Conservation (phyloP, 2,329 filamentous ascomycete species). For the Colletotrichum falcatum region DNA sequence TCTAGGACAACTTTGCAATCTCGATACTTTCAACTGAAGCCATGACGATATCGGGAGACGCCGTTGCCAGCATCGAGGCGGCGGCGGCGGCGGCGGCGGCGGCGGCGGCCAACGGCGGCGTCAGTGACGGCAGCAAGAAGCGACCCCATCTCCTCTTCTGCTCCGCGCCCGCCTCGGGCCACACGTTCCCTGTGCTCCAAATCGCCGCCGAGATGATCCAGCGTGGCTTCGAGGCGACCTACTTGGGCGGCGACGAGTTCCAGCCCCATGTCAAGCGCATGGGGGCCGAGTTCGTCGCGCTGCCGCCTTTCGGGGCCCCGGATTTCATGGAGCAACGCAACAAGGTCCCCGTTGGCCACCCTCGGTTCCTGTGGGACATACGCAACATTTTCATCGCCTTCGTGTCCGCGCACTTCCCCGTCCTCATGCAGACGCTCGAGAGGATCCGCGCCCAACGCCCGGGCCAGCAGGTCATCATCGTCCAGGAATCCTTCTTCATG, state of each 20-base stretch:
- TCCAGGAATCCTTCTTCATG: slow-evolving; percentile 56
- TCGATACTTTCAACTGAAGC: not conserved
- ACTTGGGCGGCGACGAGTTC: slow-evolving; percentile 54
- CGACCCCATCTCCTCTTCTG: slow-evolving; percentile 48
- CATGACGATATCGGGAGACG: slow-evolving; percentile 28
- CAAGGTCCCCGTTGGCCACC: slow-evolving; percentile 42
- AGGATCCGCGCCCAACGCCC: slow-evolving; percentile 49
- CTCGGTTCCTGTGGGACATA: slow-evolving; percentile 50
- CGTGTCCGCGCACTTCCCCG: slow-evolving; percentile 50
- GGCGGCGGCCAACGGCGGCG: slow-evolving; percentile 13
- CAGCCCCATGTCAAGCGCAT: slow-evolving; percentile 50
- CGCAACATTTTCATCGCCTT: slow-evolving; percentile 50
- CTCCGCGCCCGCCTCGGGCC: slow-evolving; percentile 47
- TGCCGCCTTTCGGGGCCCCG: slow-evolving; percentile 31
- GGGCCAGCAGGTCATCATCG: slow-evolving; percentile 54
- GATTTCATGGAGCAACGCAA: slow-evolving; percentile 43
- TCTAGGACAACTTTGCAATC: no score
- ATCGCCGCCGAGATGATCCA: slow-evolving; percentile 53
- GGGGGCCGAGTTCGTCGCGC: slow-evolving; percentile 52
- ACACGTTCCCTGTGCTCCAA: slow-evolving; percentile 48
- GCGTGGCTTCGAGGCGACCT: slow-evolving; percentile 56
- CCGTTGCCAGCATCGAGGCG: slow-evolving; percentile 4
- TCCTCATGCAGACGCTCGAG: slow-evolving; percentile 52
- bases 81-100: slow-evolving; percentile 9
- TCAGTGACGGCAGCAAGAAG: slow-evolving; percentile 37